Base-by-base conservation (phyloP, 1,284 basidiomycete genomes). In the Ganoderma leucocontextum region DNA sequence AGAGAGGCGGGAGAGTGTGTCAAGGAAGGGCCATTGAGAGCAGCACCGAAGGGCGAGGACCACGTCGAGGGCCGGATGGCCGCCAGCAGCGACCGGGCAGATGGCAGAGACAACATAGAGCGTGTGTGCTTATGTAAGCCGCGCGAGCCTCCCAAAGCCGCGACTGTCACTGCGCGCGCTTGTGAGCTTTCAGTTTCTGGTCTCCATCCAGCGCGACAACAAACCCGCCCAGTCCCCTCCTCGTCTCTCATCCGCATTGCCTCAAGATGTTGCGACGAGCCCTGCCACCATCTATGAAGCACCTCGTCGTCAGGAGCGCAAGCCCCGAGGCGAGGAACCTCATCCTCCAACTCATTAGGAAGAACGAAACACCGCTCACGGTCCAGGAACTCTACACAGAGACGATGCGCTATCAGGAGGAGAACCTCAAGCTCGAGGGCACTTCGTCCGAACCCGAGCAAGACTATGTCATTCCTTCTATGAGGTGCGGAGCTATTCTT, bases 21-120 rank as follows among this genome's bases (percentile, higher is more conserved):
- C 58, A 70, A 35, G 59, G 69, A 35, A 47, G 67, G 59, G 70
- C 63, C 35, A 17, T 44, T 36, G 55, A 67, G 59, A 68, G 64
- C 25, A 9, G 61, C 39, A 25, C 58, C 58, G 60, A 62, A 19
- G 60, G 64, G 64, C 39, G 73, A 72, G 17, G 72, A 58, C 65
- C 73, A 67, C 19, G 70, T 67, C 68, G 76, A 67, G 55, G 75
- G 66, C 68, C 76, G 68, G 67, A 76, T 77, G 64, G 75, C 72
- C 64, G 76, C 74, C 67, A 79, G 72, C 70, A 78, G 68, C 71
- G 78, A 77, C 65, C 77, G 74, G 39, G 77, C 73, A 68, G 77
- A 76, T 71, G 74, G 70, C 41, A 80, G 74, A 60, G 77, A 75
- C 70, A 79, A 77, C 77, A 78, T 79, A 62, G 59, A 44, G 68